phyloP scores from a whole-genome alignment of 2,329 filamentous ascomycete species.

The Colletotrichum paranaense region DNA sequence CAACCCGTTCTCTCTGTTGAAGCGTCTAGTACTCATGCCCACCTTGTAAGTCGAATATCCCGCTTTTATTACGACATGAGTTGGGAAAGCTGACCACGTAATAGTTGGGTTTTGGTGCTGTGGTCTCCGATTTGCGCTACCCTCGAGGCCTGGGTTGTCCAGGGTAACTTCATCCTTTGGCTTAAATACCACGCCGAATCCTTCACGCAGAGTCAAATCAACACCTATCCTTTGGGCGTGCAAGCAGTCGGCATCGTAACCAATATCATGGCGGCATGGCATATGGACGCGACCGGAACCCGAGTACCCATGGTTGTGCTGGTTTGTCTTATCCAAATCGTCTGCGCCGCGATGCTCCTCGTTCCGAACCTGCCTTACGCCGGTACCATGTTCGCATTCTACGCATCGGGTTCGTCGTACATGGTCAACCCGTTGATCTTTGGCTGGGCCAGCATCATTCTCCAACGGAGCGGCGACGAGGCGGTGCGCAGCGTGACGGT shows the following conservation, averaged over 20 bases:
- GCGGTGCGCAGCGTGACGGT: conserved; percentile 49
- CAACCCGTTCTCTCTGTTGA: conserved; percentile 37
- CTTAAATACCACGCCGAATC: conserved; percentile 40
- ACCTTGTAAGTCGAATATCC: conserved; percentile 40
- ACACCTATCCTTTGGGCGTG: conserved; percentile 51
- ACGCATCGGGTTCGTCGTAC: conserved; percentile 52
- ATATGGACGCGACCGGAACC: conserved; percentile 49
- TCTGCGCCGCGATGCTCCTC: conserved; percentile 47
- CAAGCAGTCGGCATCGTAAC: conserved; percentile 45
- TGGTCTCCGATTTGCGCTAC: conserved; percentile 49
- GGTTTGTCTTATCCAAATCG: conserved; percentile 45
- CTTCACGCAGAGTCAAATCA: conserved; percentile 47
- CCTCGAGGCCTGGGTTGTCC: conserved; percentile 45
- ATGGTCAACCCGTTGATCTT: conserved; percentile 53
- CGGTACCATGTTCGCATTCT: conserved; percentile 44
- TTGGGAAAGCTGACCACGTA: background rate
- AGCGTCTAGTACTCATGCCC: conserved; percentile 34
- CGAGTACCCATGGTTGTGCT: conserved; percentile 48
- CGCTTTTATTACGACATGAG: no score
- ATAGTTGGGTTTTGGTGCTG: conserved; percentile 43
- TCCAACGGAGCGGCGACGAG: conserved; percentile 50
- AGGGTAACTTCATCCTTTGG: conserved; percentile 44
- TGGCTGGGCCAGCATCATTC: conserved; percentile 52
- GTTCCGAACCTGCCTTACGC: conserved; percentile 43
- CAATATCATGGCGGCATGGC: conserved; percentile 48